Evolutionary conservation across 2,329 filamentous ascomycete species (phyloP).

Genomic region (Talaromyces sp.): DNA sequence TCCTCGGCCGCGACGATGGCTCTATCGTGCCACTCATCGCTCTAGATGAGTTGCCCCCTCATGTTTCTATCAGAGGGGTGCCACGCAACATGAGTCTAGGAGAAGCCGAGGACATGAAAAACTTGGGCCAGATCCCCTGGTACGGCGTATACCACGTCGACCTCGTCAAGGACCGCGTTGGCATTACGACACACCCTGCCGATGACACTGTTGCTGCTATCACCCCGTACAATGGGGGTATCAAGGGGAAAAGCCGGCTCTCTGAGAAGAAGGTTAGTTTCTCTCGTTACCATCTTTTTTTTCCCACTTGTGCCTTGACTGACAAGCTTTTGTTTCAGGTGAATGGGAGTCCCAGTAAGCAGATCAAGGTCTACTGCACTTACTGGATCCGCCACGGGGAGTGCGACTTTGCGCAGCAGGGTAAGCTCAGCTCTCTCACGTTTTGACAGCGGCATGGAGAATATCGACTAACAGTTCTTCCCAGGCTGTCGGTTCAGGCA

Average conservation of each 20-base stretch:
- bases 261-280: conserved; percentile 7
- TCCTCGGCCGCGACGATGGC: conserved; percentile 38
- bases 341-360: conserved; percentile 19
- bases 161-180: conserved; percentile 7
- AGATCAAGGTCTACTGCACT: conserved; percentile 74
- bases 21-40: conserved; percentile 40
- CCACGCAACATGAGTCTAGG: conserved; percentile 30
- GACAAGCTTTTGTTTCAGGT: conserved; percentile 6
- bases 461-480: not conserved
- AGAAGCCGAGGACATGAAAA: conserved; percentile 41
- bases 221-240: conserved; percentile 1
- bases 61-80: conserved; percentile 33
- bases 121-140: conserved; percentile 30
- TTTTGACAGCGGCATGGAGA: not conserved
- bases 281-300: not conserved
- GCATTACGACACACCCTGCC: not conserved
- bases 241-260: conserved; percentile 1
- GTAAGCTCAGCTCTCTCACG: conserved; percentile 17
- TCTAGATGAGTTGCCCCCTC: conserved; percentile 41
- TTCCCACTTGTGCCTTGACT: not conserved
- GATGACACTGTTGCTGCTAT: not conserved
- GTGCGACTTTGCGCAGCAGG: conserved; percentile 80
- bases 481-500: conserved; percentile 78
- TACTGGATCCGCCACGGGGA: conserved; percentile 85
- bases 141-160: conserved; percentile 35